These are phyloP conservation scores for Sporobolomyces pararoseus DNA, from an alignment of 768 basidiomycete genomes.

Conservation along the genomic window DNA sequence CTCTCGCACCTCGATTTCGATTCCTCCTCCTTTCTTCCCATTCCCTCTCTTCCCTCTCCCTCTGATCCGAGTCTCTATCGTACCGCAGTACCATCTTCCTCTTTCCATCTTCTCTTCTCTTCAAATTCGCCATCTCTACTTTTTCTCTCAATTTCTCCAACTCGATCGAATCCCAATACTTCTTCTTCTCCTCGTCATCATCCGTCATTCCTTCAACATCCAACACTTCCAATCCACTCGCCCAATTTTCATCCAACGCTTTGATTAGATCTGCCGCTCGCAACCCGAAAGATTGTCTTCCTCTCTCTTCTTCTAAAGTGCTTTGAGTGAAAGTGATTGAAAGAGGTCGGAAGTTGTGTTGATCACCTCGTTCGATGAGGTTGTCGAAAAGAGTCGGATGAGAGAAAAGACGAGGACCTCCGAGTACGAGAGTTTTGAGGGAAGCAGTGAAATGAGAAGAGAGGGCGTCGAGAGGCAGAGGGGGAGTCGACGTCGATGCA, in stretches of 20 bases:
- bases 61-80: background rate
- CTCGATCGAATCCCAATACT: background rate
- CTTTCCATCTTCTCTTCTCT: background rate
- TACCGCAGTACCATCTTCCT: background rate
- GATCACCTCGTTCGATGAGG: background rate
- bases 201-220: conserved; percentile 5
- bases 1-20: background rate
- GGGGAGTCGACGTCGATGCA: background rate
- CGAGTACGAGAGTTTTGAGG: background rate
- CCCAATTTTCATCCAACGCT: background rate
- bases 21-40: conserved; percentile 1
- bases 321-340: background rate
- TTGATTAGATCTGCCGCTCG: background rate
- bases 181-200: background rate
- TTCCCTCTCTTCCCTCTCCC: background rate
- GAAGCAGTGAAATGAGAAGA: background rate
- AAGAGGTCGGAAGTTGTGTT: background rate
- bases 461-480: background rate
- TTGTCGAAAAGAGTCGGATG: background rate
- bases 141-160: background rate
- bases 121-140: background rate
- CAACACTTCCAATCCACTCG: background rate
- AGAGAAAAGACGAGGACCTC: background rate
- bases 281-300: background rate
- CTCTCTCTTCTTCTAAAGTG: background rate